Base-by-base conservation (phyloP, 2,329 filamentous ascomycete species). In the Thelonectria discophora region DNA sequence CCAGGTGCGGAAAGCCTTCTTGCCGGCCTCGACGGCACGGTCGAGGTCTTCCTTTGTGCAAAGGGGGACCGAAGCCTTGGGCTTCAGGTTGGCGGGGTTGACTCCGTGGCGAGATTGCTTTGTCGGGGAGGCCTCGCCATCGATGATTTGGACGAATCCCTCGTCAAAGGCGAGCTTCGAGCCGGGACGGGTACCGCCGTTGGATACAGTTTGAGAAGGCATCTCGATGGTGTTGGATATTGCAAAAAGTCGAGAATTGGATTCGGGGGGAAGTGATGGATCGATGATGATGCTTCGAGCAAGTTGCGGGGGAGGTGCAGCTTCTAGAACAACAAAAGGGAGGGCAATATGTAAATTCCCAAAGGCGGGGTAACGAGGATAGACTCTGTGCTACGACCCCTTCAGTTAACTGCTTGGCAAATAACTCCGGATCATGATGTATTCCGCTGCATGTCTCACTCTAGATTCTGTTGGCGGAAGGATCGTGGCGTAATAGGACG, bases 11-110 rank as follows among this genome's bases (percentile, higher is more conserved):
- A 70, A 74, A 0, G 73, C 73, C 20, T 65, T 53, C 45, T 62
- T 65, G 0, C 58, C 73, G 6, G 69, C 65, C 0, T 65, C 66
- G 1, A 69, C 68, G 13, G 72, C 73, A 0, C 57, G 54, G 46
- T 75, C 68, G 8, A 75, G 55, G 27, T 73, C 65, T 3, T 65
- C 65, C 1, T 65, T 42, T 0, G 67, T 69, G 9, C 71, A 69
- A 1, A 75, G 60, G 1, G 72, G 72, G 1, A 73, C 72, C 9
- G 68, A 58, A 27, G 71, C 68, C n/a, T 77, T 71, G 9, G 72
- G 72, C 21, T 73, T 62, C 2, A 74, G 68, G 0, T 54, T 77
- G 54, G 63, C 76, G 60, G 63, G 77, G 68, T 72, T 76, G 68
- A 24, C 71, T 58, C 58, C 66, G 30, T 64, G 67, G 2, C 67